Evolutionary conservation across 2,329 filamentous ascomycete species (phyloP).

Genomic region (Cadophora gregata): DNA sequence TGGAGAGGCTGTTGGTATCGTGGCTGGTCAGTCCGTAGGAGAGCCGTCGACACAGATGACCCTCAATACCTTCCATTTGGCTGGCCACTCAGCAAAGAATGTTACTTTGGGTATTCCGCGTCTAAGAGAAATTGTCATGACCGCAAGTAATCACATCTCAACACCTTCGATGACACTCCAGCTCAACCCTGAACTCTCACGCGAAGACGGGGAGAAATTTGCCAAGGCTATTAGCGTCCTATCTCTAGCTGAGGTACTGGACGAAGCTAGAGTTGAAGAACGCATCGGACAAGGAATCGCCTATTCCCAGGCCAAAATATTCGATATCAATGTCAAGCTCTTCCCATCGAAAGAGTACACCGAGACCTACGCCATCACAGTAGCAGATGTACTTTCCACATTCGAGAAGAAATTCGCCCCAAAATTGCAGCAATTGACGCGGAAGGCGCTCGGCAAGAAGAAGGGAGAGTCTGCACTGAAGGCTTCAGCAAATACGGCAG

Average conservation of each 20-base stretch:
- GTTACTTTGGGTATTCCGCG: constrained; percentile 98
- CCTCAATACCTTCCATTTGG: constrained; percentile 98
- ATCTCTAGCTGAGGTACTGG: constrained; percentile 81
- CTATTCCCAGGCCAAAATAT: constrained; percentile 78
- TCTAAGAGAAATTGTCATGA: constrained; percentile 98
- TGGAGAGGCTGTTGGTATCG: constrained; percentile 94
- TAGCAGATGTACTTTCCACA: constrained; percentile 77
- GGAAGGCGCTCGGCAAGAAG: constrained; percentile 83
- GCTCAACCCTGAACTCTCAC: constrained; percentile 73
- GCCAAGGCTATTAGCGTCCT: constrained; percentile 91
- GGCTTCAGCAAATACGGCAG: constrained; percentile 63
- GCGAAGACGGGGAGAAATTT: constrained; percentile 75
- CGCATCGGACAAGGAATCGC: constrained; percentile 74
- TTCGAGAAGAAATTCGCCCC: constrained; percentile 83
- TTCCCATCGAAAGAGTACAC: constrained; percentile 86
- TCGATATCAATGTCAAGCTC: constrained; percentile 80
- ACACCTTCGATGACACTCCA: constrained; percentile 90
- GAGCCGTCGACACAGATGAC: constrained; percentile 99
- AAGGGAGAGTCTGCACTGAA: constrained; percentile 65
- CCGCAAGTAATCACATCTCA: constrained; percentile 84
- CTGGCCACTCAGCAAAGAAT: constrained; percentile 97
- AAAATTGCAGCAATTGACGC: constrained; percentile 71
- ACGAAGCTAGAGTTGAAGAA: constrained; percentile 82
- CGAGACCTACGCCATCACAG: constrained; percentile 81
- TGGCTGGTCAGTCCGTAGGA: constrained; percentile 94